Base-by-base conservation (phyloP, 2,329 filamentous ascomycete species). In the Colletotrichum sojae region DNA sequence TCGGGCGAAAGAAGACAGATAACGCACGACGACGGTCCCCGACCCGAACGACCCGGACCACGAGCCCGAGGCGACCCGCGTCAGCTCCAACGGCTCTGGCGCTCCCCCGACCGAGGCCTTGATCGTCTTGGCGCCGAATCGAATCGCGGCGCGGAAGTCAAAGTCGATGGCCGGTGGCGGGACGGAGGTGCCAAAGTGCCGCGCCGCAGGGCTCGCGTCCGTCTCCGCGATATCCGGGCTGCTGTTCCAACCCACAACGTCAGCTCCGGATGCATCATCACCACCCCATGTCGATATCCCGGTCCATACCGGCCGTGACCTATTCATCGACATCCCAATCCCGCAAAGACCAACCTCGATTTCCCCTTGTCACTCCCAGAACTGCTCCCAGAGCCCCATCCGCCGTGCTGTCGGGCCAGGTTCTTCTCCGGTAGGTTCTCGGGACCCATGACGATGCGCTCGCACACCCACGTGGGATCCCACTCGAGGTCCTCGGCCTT, bases 41-140 rank as follows among this genome's bases (percentile, higher is more conserved):
- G 82, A 81, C n/a, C 84, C 85, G 76, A 85, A 86, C 0, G 79
- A 81, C 2, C 83, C 84, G 4, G 81, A 83, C 84, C 84, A 87
- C 3, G 76, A 77, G 0, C 85, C 84, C 6, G 81, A 80, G 4
- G 78, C 78, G 49, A 85, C 82, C 9, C 82, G 83, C n/a, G 83
- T 83, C 73, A 85, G 84, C 71, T 86, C 85, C 63, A 83, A 80
- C 0, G 46, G 46, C 65, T 10, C 48, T 8, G 59, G 46, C 0
- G 4, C 31, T 8, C 18, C 43, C 3, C 16, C 36, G 10, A 27
- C 58, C 2, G 20, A 15, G 5, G 36, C 22, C 16, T 51, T 6
- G 6, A 39, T 4, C 2, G 16, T 40, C 1, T 46, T 9, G 1
- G 4, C 25, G 5, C 18, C 49, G 4, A 63, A 31, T 0, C 15